These are phyloP conservation scores for Lactifluus rugatus DNA, from an alignment of 768 basidiomycete species.

Conservation along the genomic window DNA sequence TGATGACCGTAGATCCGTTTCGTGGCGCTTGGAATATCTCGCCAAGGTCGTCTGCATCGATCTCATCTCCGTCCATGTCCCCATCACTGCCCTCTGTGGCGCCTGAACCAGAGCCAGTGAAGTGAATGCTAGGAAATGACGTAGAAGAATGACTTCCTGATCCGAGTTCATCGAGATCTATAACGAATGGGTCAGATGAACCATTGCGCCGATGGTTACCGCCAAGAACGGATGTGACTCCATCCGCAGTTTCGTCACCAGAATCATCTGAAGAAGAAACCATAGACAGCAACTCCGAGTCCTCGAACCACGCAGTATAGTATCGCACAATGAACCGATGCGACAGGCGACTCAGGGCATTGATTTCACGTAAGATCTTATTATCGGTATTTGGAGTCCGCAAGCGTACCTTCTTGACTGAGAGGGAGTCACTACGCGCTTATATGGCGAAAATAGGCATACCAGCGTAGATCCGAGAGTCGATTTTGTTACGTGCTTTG, in stretches of 20 bases:
- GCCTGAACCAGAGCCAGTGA: constrained; percentile 33
- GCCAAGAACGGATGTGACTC: constrained; percentile 48
- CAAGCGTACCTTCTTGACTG: constrained; percentile 85
- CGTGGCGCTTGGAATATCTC: constrained; percentile 19
- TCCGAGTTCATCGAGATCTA: constrained; percentile 55
- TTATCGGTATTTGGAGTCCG: constrained; percentile 68
- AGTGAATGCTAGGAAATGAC: constrained; percentile 82
- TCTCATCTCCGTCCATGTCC: constrained; percentile 32
- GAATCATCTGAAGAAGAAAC: constrained; percentile 39
- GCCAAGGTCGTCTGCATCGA: constrained; percentile 23
- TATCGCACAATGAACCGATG: constrained; percentile 91
- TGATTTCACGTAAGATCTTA: constrained; percentile 87
- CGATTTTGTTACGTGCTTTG: constrained; percentile 84
- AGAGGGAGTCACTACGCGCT: not conserved
- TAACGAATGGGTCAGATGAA: constrained; percentile 43
- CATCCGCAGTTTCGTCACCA: constrained; percentile 31
- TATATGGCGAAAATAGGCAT: constrained; percentile 16
- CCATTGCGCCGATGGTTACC: constrained; percentile 25
- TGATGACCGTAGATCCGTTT: constrained; percentile 11
- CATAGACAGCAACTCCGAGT: constrained; percentile 42
- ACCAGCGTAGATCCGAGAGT: constrained; percentile 78
- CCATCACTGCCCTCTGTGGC: constrained; percentile 39
- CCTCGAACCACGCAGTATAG: constrained; percentile 86
- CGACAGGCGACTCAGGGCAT: constrained; percentile 74
- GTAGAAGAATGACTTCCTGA: constrained; percentile 40